These are phyloP conservation scores for Arbutus unedo DNA, from an alignment of 148 eudicot species.

Conservation along the genomic window DNA sequence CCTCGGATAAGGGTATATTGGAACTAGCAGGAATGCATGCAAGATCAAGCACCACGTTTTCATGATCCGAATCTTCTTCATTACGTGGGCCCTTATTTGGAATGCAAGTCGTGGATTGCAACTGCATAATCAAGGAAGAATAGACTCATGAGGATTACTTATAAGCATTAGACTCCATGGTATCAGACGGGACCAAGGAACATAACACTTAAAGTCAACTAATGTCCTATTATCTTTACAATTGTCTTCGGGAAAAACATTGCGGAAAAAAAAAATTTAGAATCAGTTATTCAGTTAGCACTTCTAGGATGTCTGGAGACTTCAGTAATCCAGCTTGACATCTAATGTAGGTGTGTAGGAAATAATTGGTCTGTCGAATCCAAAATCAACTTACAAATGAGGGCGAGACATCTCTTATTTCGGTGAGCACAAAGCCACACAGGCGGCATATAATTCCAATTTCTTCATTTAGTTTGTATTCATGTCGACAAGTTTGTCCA, in stretches of 20 bases:
- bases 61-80: slow-evolving; percentile 56
- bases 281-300: neutral
- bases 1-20: slow-evolving; percentile 42
- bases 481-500: slow-evolving; percentile 56
- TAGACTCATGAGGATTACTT: neutral
- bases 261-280: neutral
- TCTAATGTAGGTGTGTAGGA: neutral
- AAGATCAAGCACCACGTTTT: slow-evolving; percentile 46
- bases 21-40: slow-evolving; percentile 51
- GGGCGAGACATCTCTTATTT: slow-evolving; percentile 79
- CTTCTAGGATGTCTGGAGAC: neutral
- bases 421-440: slow-evolving; percentile 80
- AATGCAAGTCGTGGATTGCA: slow-evolving; percentile 36
- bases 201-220: neutral
- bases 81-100: slow-evolving; percentile 40
- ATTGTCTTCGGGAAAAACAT: neutral
- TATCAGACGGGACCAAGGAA: neutral
- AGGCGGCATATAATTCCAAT: slow-evolving; percentile 74
- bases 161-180: neutral
- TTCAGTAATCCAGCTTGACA: neutral
- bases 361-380: neutral
- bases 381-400: slow-evolving; percentile 63
- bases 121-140: slow-evolving; percentile 31
- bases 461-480: slow-evolving; percentile 75
- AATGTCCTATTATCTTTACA: neutral